Conservation (phyloP, 192 early-diverging fungal species). For the Mortierella alpina region DNA sequence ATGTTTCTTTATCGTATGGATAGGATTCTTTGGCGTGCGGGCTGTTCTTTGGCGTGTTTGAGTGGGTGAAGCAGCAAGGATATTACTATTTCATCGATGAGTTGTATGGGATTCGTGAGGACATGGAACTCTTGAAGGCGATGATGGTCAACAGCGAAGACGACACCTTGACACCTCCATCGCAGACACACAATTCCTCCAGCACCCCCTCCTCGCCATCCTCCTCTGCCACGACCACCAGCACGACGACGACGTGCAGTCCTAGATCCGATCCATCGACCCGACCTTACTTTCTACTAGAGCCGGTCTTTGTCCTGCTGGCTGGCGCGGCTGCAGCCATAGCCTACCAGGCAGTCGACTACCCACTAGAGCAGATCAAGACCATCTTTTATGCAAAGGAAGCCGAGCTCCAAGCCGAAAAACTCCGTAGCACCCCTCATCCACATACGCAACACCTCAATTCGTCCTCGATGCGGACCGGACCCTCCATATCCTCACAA, state of each 20-base stretch:
- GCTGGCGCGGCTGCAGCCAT: conserved; percentile 70
- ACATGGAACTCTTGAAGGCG: conserved; percentile 32
- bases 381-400: conserved; percentile 75
- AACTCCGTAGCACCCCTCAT: conserved; percentile 5
- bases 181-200: not conserved
- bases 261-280: conserved; percentile 15
- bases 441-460: conserved; percentile 55
- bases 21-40: conserved; percentile 79
- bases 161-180: not conserved
- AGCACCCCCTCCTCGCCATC: not conserved
- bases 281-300: conserved; percentile 56
- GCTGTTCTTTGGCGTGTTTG: conserved; percentile 82
- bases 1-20: not conserved
- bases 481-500: conserved; percentile 26
- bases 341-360: conserved; percentile 80
- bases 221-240: conserved; percentile 33
- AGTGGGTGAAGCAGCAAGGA: conserved; percentile 78
- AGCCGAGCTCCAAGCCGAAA: conserved; percentile 61
- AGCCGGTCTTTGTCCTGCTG: conserved; percentile 66
- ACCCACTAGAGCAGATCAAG: conserved; percentile 75
- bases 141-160: conserved; percentile 2
- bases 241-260: too few species aligned
- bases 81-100: conserved; percentile 72
- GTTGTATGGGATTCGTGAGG: conserved; percentile 57
- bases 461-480: conserved; percentile 46